phyloP scores from a whole-genome alignment of 306 rosid genomes.

The Acacia acuminata region DNA sequence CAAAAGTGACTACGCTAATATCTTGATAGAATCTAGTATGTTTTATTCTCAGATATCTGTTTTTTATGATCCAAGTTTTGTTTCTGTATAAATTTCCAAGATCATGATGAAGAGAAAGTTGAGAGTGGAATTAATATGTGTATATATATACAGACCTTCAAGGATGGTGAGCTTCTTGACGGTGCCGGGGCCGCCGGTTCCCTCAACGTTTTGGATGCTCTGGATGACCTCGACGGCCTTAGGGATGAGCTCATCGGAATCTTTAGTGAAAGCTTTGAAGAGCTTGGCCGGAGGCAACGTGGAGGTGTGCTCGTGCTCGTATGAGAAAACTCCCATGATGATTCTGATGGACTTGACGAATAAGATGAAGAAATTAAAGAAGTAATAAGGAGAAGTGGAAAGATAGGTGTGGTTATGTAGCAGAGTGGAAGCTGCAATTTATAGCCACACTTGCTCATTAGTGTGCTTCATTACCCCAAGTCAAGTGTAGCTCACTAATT shows the following conservation, averaged over 20 bases:
- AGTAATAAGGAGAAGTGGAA: not conserved
- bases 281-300: constrained; percentile 40
- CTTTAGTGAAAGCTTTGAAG: constrained; percentile 45
- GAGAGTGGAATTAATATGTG: not conserved
- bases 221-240: constrained; percentile 33
- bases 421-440: constrained; percentile 1
- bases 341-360: not conserved
- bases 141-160: not conserved
- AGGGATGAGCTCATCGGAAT: constrained; percentile 34
- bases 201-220: constrained; percentile 37
- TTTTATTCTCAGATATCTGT: no score
- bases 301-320: constrained; percentile 39
- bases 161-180: constrained; percentile 39
- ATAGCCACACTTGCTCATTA: constrained; percentile 8
- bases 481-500: not conserved
- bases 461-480: not conserved
- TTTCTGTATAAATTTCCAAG: not conserved
- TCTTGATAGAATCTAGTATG: no score
- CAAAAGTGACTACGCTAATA: no score
- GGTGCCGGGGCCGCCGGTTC: constrained; percentile 48
- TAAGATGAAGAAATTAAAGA: not conserved
- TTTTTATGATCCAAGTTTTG: not conserved
- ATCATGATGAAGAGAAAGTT: not conserved
- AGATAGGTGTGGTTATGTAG: not conserved
- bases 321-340: constrained; percentile 56